Percentiles rank a stretch among this genome's conserved stretches.
These are phyloP conservation scores for Diplodia sapinea DNA, from an alignment of 2,329 filamentous ascomycete species.

Conservation along the genomic window DNA sequence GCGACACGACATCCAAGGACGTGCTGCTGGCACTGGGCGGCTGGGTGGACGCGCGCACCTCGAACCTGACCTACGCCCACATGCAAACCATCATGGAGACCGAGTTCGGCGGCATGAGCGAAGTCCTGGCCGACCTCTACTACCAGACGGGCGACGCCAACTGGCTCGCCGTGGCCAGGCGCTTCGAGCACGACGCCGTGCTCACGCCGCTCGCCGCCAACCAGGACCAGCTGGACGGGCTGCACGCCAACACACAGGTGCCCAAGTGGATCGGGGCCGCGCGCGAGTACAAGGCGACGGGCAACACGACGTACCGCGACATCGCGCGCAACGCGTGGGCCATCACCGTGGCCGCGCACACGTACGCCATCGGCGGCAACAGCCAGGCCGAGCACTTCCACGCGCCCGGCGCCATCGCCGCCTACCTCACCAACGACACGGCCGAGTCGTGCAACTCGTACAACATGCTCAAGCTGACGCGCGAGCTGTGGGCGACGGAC, in stretches of 20 bases:
- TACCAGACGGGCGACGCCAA: slow-evolving; percentile 53
- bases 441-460: slow-evolving; percentile 62
- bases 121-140: slow-evolving; percentile 57
- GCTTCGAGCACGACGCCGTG: slow-evolving; percentile 58
- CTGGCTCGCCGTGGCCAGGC: slow-evolving; percentile 56
- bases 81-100: slow-evolving; percentile 58
- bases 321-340: slow-evolving; percentile 60
- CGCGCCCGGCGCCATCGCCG: slow-evolving; percentile 54
- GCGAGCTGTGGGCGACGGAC: slow-evolving; percentile 57
- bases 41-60: slow-evolving; percentile 59
- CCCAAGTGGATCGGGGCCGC: slow-evolving; percentile 62
- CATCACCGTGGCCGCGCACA: slow-evolving; percentile 54
- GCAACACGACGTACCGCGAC: slow-evolving; percentile 52
- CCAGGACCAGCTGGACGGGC: slow-evolving; percentile 54
- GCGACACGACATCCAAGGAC: slow-evolving; percentile 51
- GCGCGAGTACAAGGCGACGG: slow-evolving; percentile 57
- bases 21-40: slow-evolving; percentile 54
- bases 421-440: slow-evolving; percentile 54
- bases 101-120: slow-evolving; percentile 62
- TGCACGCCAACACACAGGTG: slow-evolving; percentile 61
- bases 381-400: slow-evolving; percentile 61
- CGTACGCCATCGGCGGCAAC: slow-evolving; percentile 62
- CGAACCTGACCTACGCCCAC: slow-evolving; percentile 49
- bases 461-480: slow-evolving; percentile 63
- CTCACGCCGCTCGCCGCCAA: slow-evolving; percentile 56